Conservation (phyloP, 441 rosid species). For the Jatropha podagrica region DNA sequence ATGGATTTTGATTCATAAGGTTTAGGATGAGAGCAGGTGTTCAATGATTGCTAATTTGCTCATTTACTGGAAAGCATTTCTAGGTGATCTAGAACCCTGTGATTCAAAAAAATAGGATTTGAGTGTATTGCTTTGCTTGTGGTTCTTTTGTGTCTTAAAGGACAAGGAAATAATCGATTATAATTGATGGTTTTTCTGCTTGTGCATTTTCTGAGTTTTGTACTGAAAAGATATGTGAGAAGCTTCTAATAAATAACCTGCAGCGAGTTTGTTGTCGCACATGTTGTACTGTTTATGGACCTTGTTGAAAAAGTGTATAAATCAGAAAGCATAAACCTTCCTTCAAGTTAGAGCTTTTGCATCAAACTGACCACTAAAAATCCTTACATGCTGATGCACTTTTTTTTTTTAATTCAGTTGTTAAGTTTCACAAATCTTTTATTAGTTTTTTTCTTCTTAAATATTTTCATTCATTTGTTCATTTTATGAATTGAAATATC, state of each 20-base stretch:
- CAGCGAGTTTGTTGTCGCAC: constrained; percentile 6
- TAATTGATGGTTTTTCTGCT: neutral
- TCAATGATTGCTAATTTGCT: neutral
- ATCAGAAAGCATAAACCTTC: neutral
- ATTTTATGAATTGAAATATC: neutral
- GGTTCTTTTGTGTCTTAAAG: neutral
- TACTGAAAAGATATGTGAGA: neutral
- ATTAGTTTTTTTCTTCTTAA: neutral
- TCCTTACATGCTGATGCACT: neutral
- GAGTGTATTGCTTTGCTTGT: neutral
- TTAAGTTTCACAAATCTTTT: neutral
- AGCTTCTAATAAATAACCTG: neutral
- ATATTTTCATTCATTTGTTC: neutral
- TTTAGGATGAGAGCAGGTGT: neutral
- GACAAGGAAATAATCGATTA: neutral
- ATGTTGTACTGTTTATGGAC: constrained; percentile 3
- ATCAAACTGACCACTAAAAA: neutral
- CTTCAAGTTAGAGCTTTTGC: neutral
- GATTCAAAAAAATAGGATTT: neutral
- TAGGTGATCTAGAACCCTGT: constrained; percentile 1
- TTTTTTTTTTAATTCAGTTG: neutral
- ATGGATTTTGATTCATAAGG: neutral
- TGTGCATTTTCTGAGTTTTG: neutral
- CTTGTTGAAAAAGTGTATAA: neutral
- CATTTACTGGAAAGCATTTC: neutral